A percentile compares a stretch with the other conserved stretches of the same genome.
phyloP scores from a whole-genome alignment of 2,329 filamentous ascomycete genomes.

The Penicillium palitans region DNA sequence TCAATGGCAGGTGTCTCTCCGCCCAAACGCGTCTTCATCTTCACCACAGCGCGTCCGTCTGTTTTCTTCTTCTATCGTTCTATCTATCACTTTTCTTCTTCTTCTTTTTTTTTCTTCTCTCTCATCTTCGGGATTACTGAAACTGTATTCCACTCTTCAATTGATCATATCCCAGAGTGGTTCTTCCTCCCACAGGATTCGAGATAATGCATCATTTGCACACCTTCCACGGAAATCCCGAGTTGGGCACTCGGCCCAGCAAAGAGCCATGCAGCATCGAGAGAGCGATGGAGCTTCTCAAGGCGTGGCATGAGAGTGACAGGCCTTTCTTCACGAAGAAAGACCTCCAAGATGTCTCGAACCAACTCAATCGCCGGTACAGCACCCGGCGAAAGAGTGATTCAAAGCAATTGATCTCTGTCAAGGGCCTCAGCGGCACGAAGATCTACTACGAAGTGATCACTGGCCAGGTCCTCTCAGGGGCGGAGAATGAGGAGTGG shows the following conservation, averaged over 20 bases:
- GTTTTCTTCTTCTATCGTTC: not conserved
- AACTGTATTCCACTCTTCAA: no score
- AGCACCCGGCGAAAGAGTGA: not conserved
- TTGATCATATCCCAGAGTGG: not conserved
- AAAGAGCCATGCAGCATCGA: not conserved
- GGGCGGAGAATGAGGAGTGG: not conserved
- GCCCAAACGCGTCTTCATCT: no score
- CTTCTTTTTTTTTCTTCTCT: no score
- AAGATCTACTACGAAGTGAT: not conserved
- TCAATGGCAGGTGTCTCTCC: no score
- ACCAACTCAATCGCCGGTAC: not conserved
- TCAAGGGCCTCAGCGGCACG: not conserved
- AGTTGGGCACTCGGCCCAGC: not conserved
- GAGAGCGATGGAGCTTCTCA: not conserved
- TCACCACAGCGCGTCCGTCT: no score
- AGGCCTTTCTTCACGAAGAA: not conserved
- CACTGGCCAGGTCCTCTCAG: not conserved
- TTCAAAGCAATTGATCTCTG: not conserved
- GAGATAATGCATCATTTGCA: not conserved
- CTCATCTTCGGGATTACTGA: no score
- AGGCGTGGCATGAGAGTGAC: not conserved
- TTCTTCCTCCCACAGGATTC: not conserved
- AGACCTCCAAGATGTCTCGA: not conserved
- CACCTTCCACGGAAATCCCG: not conserved
- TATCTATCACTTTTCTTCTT: no score